These are phyloP conservation scores for Millerozyma acaciae DNA, from an alignment of 805 yeast genomes.

Conservation along the genomic window DNA sequence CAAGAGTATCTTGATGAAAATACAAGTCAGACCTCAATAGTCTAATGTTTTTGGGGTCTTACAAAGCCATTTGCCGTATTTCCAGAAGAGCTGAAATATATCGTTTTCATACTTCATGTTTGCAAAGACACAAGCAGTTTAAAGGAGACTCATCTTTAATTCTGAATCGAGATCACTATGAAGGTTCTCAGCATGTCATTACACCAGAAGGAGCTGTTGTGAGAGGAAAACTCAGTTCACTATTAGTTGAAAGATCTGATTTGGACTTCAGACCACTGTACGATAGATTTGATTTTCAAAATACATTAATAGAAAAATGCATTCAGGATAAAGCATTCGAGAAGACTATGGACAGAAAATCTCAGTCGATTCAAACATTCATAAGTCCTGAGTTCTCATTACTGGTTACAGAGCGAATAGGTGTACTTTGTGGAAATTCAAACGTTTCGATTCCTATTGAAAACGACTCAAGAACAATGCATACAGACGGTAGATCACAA, in stretches of 20 bases:
- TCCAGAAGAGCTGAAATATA: too few relatives aligned
- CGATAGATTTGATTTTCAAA: too few relatives aligned
- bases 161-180: slow-evolving; percentile 22
- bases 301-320: too few relatives aligned
- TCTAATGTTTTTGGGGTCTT: too few relatives aligned
- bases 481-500: not conserved
- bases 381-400: slow-evolving; percentile 22
- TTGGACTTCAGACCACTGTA: too few relatives aligned
- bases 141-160: slow-evolving; percentile 13
- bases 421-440: slow-evolving; percentile 28
- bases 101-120: too few relatives aligned
- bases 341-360: slow-evolving; percentile 9
- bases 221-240: too few relatives aligned
- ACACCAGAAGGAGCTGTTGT: slow-evolving; percentile 11
- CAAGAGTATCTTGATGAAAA: too few relatives aligned
- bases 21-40: too few relatives aligned
- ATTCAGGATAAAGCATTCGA: slow-evolving; percentile 9
- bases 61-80: too few relatives aligned
- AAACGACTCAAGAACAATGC: not conserved
- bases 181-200: slow-evolving; percentile 8
- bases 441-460: slow-evolving; percentile 11
- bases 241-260: too few relatives aligned
- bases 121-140: too few relatives aligned
- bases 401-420: slow-evolving; percentile 21
- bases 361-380: slow-evolving; percentile 20